Conservation (phyloP, 495 filamentous ascomycete species). For the Cercophora sp. region DNA sequence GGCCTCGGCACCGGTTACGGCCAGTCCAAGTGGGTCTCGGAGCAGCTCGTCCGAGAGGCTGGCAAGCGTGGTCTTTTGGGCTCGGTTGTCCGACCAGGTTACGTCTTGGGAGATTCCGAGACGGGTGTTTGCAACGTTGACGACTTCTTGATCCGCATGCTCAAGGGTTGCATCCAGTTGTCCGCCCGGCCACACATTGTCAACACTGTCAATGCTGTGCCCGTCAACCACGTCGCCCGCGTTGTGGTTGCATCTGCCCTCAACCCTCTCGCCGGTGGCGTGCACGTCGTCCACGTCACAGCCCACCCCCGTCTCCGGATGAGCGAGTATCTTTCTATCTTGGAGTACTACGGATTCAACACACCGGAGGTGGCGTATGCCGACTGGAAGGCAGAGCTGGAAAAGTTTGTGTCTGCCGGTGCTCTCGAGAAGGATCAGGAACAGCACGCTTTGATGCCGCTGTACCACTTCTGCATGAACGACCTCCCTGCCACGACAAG, state of each 20-base stretch:
- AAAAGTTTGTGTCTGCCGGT: constrained; percentile 59
- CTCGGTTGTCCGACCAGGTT: constrained; percentile 78
- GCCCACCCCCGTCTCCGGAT: constrained; percentile 75
- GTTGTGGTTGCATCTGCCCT: constrained; percentile 72
- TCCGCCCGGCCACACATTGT: constrained; percentile 64
- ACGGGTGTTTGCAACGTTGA: constrained; percentile 79
- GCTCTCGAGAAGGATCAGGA: constrained; percentile 49
- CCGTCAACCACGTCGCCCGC: constrained; percentile 77
- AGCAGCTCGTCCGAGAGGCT: constrained; percentile 78
- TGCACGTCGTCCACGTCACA: constrained; percentile 59
- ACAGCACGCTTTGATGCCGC: constrained; percentile 74
- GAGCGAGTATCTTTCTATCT: constrained; percentile 67
- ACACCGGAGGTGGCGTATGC: constrained; percentile 65
- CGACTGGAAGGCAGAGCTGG: constrained; percentile 49
- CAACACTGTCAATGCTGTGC: constrained; percentile 90
- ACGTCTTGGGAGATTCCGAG: constrained; percentile 70
- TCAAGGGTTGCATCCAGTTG: constrained; percentile 86
- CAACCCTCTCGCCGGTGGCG: constrained; percentile 54
- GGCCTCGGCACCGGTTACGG: constrained; percentile 74
- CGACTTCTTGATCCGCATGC: constrained; percentile 86
- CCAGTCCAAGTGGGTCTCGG: constrained; percentile 70
- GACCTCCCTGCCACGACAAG: constrained; percentile 75
- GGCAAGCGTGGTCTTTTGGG: constrained; percentile 72
- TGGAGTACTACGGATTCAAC: constrained; percentile 74
- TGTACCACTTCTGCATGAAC: constrained; percentile 78